phyloP scores from a whole-genome alignment of 2,329 filamentous ascomycete genomes.

The Alternaria solani region DNA sequence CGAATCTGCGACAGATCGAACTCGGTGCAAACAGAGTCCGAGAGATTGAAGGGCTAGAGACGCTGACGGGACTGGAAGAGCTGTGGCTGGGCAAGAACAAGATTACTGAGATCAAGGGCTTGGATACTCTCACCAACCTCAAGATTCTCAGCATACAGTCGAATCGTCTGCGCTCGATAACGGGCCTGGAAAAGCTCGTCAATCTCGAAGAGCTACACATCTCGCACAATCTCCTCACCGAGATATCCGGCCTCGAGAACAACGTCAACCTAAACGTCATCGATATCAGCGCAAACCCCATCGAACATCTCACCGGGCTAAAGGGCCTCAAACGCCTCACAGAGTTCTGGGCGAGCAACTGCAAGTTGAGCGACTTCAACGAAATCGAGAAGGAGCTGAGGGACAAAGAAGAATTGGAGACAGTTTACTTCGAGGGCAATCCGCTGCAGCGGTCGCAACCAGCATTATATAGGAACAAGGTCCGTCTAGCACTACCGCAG shows the following conservation, averaged over 20 bases:
- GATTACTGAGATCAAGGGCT: conserved; percentile 80
- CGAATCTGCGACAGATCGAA: conserved; percentile 82
- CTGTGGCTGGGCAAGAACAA: conserved; percentile 98
- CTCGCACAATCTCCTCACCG: conserved; percentile 88
- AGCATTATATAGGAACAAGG: conserved; percentile 94
- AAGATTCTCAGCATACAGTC: conserved; percentile 93
- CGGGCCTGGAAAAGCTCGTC: conserved; percentile 75
- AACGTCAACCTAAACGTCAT: conserved; percentile 70
- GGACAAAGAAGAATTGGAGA: conserved; percentile 81
- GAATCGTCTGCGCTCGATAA: conserved; percentile 83
- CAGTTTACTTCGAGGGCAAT: conserved; percentile 97
- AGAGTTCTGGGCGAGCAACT: conserved; percentile 95
- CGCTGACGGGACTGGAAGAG: conserved; percentile 79
- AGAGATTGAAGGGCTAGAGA: conserved; percentile 85
- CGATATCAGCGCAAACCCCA: conserved; percentile 88
- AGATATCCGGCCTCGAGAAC: conserved; percentile 71
- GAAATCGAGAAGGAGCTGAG: conserved; percentile 81
- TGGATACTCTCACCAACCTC: conserved; percentile 78
- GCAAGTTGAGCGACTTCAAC: conserved; percentile 77
- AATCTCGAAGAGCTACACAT: conserved; percentile 93
- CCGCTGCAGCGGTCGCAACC: conserved; percentile 81
- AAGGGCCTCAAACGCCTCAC: conserved; percentile 75
- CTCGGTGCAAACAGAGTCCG: conserved; percentile 91
- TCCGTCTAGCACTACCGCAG: conserved; percentile 84
- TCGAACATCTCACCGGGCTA: conserved; percentile 77